Evolutionary conservation across 2,329 filamentous ascomycete genomes (phyloP), one percentile per base, ranked within the genome.

Genomic region (Colletotrichum tofieldiae): DNA sequence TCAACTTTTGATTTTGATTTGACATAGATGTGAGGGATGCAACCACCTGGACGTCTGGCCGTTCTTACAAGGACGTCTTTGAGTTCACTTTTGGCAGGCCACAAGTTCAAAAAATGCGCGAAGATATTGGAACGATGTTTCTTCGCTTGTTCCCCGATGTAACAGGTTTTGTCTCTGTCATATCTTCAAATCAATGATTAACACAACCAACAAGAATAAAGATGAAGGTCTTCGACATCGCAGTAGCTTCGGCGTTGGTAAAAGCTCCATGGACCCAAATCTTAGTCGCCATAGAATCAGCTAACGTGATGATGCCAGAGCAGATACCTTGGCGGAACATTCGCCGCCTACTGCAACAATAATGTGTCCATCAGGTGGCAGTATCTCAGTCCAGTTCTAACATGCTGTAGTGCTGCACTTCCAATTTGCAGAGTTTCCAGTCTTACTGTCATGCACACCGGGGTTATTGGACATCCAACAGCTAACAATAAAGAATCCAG

Each of bases 351-450:
- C 20, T 65, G 67, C 54, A 60, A 55, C 41, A 20, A 49, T 32
- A 47, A 51, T 2, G 16, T 18, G 12, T 6, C 39, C 4, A 5
- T 58, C 0, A 59, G 54, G 29, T 64, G 66, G 59, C 37, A 26
- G 5, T 69, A 59, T 16, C 14, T 64, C 26, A 39, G 23, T 26
- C 1, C 23, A 26, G 23, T 26, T 26, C 41, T 47, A 1, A 56
- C 32, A n/a, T 2, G 1, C 3, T 26, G 3, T 3, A 69, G 66
- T 69, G 59, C 39, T 69, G 59, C 52, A 69, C 66, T 12, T 39
- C 32, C 0, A 64, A 59, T 1, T 64, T 32, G 66, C 29, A 23
- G 9, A 43, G 29, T 16, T 69, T 69, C 16, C 16, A 26, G 29
- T 69, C 66, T 20, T 64, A 51, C 52, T 69, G 59, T 0, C 29